Evolutionary conservation across 2,329 filamentous ascomycete genomes (phyloP), one percentile per base, ranked within the genome.

Genomic region (Trichoderma arundinaceum): DNA sequence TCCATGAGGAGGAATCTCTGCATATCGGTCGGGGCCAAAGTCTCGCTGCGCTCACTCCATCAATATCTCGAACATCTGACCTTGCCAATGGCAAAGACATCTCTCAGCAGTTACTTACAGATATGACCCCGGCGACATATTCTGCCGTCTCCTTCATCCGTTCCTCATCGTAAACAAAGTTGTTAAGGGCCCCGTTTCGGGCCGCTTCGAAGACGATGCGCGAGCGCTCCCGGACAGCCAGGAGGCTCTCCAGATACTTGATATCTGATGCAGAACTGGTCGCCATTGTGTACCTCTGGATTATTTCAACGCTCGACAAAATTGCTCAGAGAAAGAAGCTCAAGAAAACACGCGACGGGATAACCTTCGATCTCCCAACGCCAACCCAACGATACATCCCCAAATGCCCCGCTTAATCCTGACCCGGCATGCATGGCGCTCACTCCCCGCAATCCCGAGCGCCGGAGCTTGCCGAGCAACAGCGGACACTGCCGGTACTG

Each of bases 1-100:
- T 8, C 81, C 86, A 68, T 86, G 84, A 9, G 83, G 82, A 0
- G 84, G 84, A 58, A 86, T 86, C 0, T 75, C 71, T 56, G 80
- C 66, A 68, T 75, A 82, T 17, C 73, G 77, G 66, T 82, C 77
- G 0, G 82, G 82, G 0, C 82, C 82, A 67, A 82, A 84, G 68
- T 84, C 82, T 17, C 82, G 80, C 82, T 84, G 39, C 7, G 3
- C 35, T 68, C 38, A 71, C 46, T 17, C 44, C 15, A 43, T 41
- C 41, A 38, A 13, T 22, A 19, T 46, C 0, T 5, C 8, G 7
- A 32, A 33, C n/a, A 8, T 22, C 28, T 12, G n/a, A 60, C 33
- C 13, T 1, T 7, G 6, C 17, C 4, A 2, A 46, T 41, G 15
- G 7, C n/a, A n/a, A 6, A 28, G n/a, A 8, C 12, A n/a, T 5